Percentiles rank a stretch among this genome's conserved stretches.
These are phyloP conservation scores for Aspergillus leporis DNA, from an alignment of 495 filamentous ascomycete genomes.

Conservation along the genomic window DNA sequence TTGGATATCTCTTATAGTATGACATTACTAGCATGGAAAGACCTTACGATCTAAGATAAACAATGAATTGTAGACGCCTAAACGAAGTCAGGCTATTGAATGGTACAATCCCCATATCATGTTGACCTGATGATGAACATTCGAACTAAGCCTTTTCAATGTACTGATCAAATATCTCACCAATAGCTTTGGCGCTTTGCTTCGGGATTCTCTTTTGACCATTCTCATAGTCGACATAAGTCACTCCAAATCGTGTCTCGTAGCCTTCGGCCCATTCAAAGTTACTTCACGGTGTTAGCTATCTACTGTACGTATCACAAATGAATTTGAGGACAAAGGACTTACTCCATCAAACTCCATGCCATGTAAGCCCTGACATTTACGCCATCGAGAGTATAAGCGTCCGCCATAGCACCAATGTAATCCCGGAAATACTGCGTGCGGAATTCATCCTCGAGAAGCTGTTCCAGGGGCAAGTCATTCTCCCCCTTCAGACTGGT, in stretches of 20 bases:
- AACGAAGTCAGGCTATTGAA: neutral
- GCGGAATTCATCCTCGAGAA: conserved; percentile 73
- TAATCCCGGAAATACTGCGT: conserved; percentile 75
- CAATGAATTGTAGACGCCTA: too few relatives aligned
- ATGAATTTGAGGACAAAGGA: neutral
- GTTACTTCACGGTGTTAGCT: conserved; percentile 37
- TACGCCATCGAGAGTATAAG: conserved; percentile 64
- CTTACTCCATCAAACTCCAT: conserved; percentile 76
- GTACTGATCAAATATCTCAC: conserved; percentile 58
- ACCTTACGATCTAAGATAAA: neutral
- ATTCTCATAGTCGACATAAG: conserved; percentile 73
- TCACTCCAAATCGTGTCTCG: conserved; percentile 79
- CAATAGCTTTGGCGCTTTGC: conserved; percentile 70
- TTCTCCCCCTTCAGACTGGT: conserved; percentile 78
- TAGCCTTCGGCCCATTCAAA: conserved; percentile 75
- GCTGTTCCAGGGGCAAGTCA: conserved; percentile 65
- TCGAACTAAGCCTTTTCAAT: conserved; percentile 30
- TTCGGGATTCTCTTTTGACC: conserved; percentile 75
- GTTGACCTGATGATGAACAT: neutral
- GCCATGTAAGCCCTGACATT: conserved; percentile 74
- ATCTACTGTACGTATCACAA: neutral
- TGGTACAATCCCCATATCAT: neutral
- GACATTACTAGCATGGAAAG: too few relatives aligned
- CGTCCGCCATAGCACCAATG: conserved; percentile 68
- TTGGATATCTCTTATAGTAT: too few relatives aligned